Evolutionary conservation across 139 green algal species (phyloP).

Genomic region (Tetradesmus lagerheimii): DNA sequence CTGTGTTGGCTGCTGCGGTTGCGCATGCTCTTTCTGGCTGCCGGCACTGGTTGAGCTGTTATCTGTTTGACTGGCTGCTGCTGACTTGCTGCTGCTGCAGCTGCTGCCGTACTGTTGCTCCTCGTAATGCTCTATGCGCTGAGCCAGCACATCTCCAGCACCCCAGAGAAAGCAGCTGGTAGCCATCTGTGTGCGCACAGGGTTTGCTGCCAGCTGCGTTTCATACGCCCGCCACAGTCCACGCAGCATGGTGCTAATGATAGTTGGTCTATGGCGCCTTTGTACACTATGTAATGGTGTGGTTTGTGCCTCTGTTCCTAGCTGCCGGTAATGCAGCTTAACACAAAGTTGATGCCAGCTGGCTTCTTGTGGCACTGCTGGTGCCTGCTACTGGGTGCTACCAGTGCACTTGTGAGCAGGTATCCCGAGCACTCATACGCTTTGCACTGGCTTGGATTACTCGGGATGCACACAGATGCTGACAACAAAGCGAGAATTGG

Average conservation of each 20-base stretch:
- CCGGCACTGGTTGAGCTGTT: not conserved
- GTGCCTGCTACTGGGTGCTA: too few species aligned
- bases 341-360: not conserved
- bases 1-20: conserved; percentile 3
- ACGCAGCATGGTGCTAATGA: not conserved
- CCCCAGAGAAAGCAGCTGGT: conserved; percentile 55
- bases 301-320: not conserved
- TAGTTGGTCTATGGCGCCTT: not conserved
- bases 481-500: not conserved
- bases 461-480: too few species aligned
- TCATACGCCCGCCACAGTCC: conserved; percentile 58
- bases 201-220: conserved; percentile 37
- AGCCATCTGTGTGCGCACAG: conserved; percentile 53
- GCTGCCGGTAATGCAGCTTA: too few species aligned
- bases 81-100: not conserved
- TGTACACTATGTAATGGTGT: not conserved
- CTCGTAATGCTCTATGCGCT: conserved; percentile 48
- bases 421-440: too few species aligned
- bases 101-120: not conserved
- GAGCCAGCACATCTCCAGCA: conserved; percentile 55
- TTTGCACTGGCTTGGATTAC: too few species aligned
- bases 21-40: not conserved
- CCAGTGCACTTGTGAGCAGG: too few species aligned
- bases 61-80: not conserved
- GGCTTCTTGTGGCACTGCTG: not conserved